Evolutionary conservation across 23 red algal species (phyloP).

Genomic region (Pyropia yezoensis): DNA sequence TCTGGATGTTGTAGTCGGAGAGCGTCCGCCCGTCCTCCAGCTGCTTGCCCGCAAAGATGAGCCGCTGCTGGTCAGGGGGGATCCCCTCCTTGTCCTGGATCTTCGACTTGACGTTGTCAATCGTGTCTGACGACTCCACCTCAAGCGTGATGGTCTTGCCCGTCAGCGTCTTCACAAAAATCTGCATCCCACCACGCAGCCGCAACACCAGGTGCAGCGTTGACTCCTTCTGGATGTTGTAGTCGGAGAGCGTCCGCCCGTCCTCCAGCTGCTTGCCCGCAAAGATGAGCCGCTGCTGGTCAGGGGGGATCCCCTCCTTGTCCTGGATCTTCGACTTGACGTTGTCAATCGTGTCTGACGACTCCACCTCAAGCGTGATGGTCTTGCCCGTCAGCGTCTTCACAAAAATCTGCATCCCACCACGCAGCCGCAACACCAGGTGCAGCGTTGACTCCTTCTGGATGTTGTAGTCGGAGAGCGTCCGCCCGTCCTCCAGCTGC

Average conservation of each 20-base stretch:
- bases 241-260: slow-evolving; percentile 91
- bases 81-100: slow-evolving; percentile 99
- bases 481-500: too few species aligned
- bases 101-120: slow-evolving; percentile 97
- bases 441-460: too few species aligned
- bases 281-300: slow-evolving; percentile 99
- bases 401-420: too few species aligned
- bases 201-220: slow-evolving; percentile 92
- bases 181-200: slow-evolving; percentile 92
- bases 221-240: slow-evolving; percentile 99
- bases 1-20: slow-evolving; percentile 96
- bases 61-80: slow-evolving; percentile 97
- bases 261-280: slow-evolving; percentile 99
- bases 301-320: slow-evolving; percentile 98
- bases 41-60: slow-evolving; percentile 97
- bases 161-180: slow-evolving; percentile 99
- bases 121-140: slow-evolving; percentile 95
- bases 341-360: slow-evolving; percentile 98
- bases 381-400: slow-evolving; percentile 99
- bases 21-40: slow-evolving; percentile 91
- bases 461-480: too few species aligned
- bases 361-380: slow-evolving; percentile 96
- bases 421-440: too few species aligned
- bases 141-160: slow-evolving; percentile 98
- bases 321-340: slow-evolving; percentile 99